These are phyloP conservation scores for Hanseniaspora singularis DNA, from an alignment of 805 yeast species.

Conservation along the genomic window DNA sequence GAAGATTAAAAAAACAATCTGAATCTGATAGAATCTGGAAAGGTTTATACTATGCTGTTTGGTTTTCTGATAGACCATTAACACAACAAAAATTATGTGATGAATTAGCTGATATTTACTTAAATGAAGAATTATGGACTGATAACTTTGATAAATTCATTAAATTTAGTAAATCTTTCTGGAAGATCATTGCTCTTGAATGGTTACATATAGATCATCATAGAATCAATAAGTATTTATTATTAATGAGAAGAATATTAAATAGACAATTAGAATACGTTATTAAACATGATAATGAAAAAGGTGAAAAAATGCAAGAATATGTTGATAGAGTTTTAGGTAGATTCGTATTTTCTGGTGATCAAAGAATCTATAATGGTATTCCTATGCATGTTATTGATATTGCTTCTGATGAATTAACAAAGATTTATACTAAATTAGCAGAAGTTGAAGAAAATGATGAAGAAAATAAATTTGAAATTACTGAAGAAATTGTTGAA, in stretches of 20 bases:
- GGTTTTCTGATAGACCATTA: conserved; percentile 89
- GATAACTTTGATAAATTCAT: conserved; percentile 24
- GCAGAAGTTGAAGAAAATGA: conserved; percentile 38
- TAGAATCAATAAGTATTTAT: conserved; percentile 77
- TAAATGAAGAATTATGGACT: conserved; percentile 1
- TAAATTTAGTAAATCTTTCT: conserved; percentile 60
- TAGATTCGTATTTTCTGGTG: conserved; percentile 45
- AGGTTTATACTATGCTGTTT: conserved; percentile 89
- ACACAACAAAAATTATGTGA: conserved; percentile 81
- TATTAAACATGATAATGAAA: conserved; percentile 32
- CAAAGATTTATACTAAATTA: conserved; percentile 41
- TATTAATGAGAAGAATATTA: conserved; percentile 67
- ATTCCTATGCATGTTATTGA: conserved; percentile 78
- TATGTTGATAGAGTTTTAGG: conserved; percentile 37
- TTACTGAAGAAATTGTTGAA: conserved; percentile 28
- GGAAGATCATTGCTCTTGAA: conserved; percentile 65
- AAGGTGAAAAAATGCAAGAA: conserved; percentile 41
- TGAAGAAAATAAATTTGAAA: conserved; percentile 30
- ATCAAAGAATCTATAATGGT: conserved; percentile 52
- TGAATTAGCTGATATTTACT: conserved; percentile 44
- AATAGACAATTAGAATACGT: conserved; percentile 53
- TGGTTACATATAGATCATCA: conserved; percentile 74
- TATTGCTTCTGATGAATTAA: conserved; percentile 74
- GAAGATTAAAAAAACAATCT: conserved; percentile 33
- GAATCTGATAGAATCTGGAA: conserved; percentile 85